phyloP scores from a whole-genome alignment of 768 basidiomycete genomes.

The Phaeotremella fagi region DNA sequence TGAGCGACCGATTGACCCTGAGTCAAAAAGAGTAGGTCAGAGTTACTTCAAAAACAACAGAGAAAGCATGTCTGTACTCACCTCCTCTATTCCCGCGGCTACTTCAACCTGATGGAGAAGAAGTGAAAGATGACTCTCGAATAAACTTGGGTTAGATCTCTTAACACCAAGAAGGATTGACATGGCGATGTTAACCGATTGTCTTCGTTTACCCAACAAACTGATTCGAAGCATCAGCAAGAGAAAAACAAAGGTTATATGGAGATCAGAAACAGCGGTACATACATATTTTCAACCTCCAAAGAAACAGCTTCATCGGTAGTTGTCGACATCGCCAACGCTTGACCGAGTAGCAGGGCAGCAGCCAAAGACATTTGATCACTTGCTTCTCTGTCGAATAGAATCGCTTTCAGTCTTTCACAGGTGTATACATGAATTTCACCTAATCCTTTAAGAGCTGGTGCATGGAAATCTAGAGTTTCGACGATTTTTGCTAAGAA shows the following conservation, averaged over 20 bases:
- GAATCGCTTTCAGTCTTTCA: constrained; percentile 25
- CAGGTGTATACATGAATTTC: constrained; percentile 32
- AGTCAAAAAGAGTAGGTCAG: too few species aligned
- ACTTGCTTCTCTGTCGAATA: constrained; percentile 21
- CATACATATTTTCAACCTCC: constrained; percentile 34
- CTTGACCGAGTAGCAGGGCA: constrained; percentile 30
- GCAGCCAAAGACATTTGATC: constrained; percentile 15
- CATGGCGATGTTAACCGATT: constrained; percentile 22
- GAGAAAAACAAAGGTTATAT: background rate
- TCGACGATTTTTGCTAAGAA: constrained; percentile 33
- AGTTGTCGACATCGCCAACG: constrained; percentile 29
- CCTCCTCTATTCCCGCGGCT: constrained; percentile 21
- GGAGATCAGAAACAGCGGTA: background rate
- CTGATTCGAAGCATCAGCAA: background rate
- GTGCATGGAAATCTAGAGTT: constrained; percentile 30
- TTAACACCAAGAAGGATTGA: constrained; percentile 32
- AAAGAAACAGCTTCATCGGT: constrained; percentile 25
- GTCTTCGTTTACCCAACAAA: constrained; percentile 1
- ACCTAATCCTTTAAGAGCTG: constrained; percentile 29
- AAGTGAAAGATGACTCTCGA: constrained; percentile 26
- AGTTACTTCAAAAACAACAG: too few species aligned
- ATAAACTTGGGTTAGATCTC: constrained; percentile 12
- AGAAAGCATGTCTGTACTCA: constrained; percentile 10
- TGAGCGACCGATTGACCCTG: constrained; percentile 23
- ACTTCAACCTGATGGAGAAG: constrained; percentile 31